phyloP scores from a whole-genome alignment of 495 filamentous ascomycete genomes.

The Xylaria longipes region DNA sequence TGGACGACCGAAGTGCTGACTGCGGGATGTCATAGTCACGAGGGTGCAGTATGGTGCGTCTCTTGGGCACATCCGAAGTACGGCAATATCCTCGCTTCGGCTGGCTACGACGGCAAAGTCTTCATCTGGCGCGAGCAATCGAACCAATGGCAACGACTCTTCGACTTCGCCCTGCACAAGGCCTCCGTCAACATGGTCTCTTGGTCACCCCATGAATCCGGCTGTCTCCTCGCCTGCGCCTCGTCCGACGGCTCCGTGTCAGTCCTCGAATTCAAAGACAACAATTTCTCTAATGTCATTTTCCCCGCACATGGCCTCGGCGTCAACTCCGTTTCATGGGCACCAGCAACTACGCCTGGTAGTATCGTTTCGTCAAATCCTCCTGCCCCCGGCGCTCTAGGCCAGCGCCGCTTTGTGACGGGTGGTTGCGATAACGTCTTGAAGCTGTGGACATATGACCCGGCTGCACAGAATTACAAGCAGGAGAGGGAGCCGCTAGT shows the following conservation, averaged over 20 bases:
- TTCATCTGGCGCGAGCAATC: slow-evolving; percentile 95
- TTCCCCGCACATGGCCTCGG: slow-evolving; percentile 92
- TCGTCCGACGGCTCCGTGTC: slow-evolving; percentile 90
- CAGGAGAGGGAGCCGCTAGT: slow-evolving; percentile 61
- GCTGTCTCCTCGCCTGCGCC: slow-evolving; percentile 93
- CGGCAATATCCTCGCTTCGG: slow-evolving; percentile 94
- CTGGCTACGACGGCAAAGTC: slow-evolving; percentile 95
- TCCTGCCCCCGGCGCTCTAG: slow-evolving; percentile 62
- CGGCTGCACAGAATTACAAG: slow-evolving; percentile 56
- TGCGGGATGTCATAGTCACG: slow-evolving; percentile 66
- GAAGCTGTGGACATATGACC: slow-evolving; percentile 79
- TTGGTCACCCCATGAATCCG: slow-evolving; percentile 95
- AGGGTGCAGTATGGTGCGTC: slow-evolving; percentile 95
- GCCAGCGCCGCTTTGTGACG: slow-evolving; percentile 81
- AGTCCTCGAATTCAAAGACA: slow-evolving; percentile 96
- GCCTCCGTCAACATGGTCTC: slow-evolving; percentile 95
- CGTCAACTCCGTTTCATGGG: slow-evolving; percentile 96
- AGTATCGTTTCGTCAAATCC: slow-evolving; percentile 73
- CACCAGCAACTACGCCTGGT: slow-evolving; percentile 79
- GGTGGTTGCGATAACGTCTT: slow-evolving; percentile 92
- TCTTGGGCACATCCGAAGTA: slow-evolving; percentile 99
- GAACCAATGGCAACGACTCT: slow-evolving; percentile 78
- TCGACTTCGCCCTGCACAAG: slow-evolving; percentile 88
- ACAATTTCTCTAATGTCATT: slow-evolving; percentile 81
- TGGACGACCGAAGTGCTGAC: slow-evolving; percentile 29